A percentile compares a stretch with the other conserved stretches of the same genome.
phyloP scores from a whole-genome alignment of 2,329 filamentous ascomycete genomes.

The Ceratocystis diversiconidia region DNA sequence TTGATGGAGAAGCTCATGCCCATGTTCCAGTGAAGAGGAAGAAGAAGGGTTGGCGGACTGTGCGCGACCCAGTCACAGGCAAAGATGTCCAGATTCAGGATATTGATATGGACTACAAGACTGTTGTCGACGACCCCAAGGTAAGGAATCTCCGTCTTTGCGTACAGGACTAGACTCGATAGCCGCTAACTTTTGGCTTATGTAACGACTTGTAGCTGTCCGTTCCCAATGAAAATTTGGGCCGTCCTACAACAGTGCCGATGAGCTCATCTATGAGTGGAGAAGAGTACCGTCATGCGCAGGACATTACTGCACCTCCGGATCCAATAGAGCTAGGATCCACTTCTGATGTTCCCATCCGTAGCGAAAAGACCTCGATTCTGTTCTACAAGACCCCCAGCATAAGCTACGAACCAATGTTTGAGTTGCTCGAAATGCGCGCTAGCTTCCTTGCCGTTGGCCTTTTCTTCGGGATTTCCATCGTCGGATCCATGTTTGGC shows the following conservation, averaged over 20 bases:
- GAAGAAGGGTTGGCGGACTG: constrained; percentile 49
- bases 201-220: constrained; percentile 41
- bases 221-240: constrained; percentile 79
- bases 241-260: constrained; percentile 57
- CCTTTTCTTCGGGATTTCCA: constrained; percentile 58
- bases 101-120: constrained; percentile 53
- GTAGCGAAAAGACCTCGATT: constrained; percentile 91
- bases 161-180: not conserved
- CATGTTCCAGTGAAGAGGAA: constrained; percentile 25
- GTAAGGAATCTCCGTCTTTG: constrained; percentile 28
- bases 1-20: constrained; percentile 28
- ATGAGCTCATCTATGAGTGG: constrained; percentile 57
- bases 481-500: constrained; percentile 68
- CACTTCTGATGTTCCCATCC: constrained; percentile 88
- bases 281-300: constrained; percentile 67
- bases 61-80: constrained; percentile 81
- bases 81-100: constrained; percentile 77
- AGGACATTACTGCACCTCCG: constrained; percentile 82
- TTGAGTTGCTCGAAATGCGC: constrained; percentile 56
- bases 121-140: constrained; percentile 56
- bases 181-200: not conserved
- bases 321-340: constrained; percentile 69
- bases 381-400: constrained; percentile 90
- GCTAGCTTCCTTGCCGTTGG: constrained; percentile 56
- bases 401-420: constrained; percentile 83